phyloP scores from a whole-genome alignment of 2,329 filamentous ascomycete genomes.

The Sarocladium brachiariae region DNA sequence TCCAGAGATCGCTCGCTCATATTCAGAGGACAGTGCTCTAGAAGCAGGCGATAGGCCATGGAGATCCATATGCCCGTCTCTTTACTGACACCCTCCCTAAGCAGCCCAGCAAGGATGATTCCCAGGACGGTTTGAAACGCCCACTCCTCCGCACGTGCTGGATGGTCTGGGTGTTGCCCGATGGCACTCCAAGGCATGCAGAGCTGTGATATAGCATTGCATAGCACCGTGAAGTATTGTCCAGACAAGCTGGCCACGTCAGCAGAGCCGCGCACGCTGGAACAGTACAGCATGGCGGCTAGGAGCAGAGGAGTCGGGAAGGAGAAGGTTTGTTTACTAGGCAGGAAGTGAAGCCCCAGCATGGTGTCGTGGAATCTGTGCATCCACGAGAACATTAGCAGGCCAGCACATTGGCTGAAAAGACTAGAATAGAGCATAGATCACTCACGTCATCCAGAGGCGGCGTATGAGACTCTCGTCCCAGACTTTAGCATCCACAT shows the following conservation, averaged over 20 bases:
- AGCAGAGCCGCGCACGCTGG: conserved; percentile 24
- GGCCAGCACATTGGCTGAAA: background rate
- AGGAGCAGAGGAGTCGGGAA: conserved; percentile 34
- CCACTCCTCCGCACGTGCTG: conserved; percentile 26
- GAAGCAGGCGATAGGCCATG: conserved; percentile 32
- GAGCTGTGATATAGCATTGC: conserved; percentile 32
- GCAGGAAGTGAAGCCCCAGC: conserved; percentile 37
- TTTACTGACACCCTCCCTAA: conserved; percentile 33
- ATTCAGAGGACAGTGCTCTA: conserved; percentile 33
- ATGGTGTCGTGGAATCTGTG: conserved; percentile 38
- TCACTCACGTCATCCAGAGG: conserved; percentile 2
- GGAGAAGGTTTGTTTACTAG: conserved; percentile 34
- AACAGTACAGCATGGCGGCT: conserved; percentile 37
- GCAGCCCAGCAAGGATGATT: conserved; percentile 32
- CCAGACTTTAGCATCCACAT: background rate
- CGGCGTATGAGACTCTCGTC: background rate
- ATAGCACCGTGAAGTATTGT: conserved; percentile 31
- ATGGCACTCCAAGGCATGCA: conserved; percentile 27
- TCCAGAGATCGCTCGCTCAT: conserved; percentile 30
- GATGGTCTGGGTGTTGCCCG: conserved; percentile 17
- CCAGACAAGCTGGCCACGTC: conserved; percentile 28
- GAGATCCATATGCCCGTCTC: conserved; percentile 38
- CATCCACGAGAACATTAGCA: background rate
- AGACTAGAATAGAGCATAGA: background rate
- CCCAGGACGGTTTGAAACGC: conserved; percentile 36